Conservation (phyloP, 352 stramenopile species). For the Phytophthora pistaciae region DNA sequence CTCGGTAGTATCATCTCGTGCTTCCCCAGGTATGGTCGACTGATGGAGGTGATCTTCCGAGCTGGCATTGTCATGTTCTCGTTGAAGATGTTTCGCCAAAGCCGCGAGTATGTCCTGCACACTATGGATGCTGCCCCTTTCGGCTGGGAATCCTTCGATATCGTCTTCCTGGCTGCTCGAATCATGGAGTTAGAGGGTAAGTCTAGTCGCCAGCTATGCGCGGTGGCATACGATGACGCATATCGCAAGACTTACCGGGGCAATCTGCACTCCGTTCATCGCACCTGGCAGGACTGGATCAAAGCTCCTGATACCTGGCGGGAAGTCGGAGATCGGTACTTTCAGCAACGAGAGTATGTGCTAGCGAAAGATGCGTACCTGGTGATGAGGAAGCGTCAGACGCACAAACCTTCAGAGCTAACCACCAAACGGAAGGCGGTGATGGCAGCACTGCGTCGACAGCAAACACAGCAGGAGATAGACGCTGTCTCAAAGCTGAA, state of each 20-base stretch:
- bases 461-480: slow-evolving; percentile 19
- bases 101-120: slow-evolving; percentile 75
- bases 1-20: slow-evolving; percentile 62
- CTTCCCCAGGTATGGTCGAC: slow-evolving; percentile 62
- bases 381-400: slow-evolving; percentile 65
- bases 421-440: slow-evolving; percentile 46
- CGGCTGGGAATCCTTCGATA: slow-evolving; percentile 57
- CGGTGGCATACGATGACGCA: slow-evolving; percentile 75
- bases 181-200: slow-evolving; percentile 70
- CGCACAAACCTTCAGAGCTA: slow-evolving; percentile 38
- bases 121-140: slow-evolving; percentile 61
- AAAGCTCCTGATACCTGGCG: slow-evolving; percentile 61
- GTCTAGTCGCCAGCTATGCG: slow-evolving; percentile 45
- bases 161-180: slow-evolving; percentile 68
- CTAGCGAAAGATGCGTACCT: slow-evolving; percentile 71
- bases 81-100: slow-evolving; percentile 69
- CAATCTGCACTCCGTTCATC: slow-evolving; percentile 14
- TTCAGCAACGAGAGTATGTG: slow-evolving; percentile 55
- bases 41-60: slow-evolving; percentile 73
- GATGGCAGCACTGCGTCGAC: slow-evolving; percentile 24
- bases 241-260: slow-evolving; percentile 52
- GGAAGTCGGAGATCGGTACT: slow-evolving; percentile 57
- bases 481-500: slow-evolving; percentile 12
- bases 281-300: slow-evolving; percentile 72
- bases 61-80: slow-evolving; percentile 69